Percentiles rank a stretch among this genome's conserved stretches.
These are phyloP conservation scores for Rhododendron molle DNA, from an alignment of 148 eudicot species.

Conservation along the genomic window DNA sequence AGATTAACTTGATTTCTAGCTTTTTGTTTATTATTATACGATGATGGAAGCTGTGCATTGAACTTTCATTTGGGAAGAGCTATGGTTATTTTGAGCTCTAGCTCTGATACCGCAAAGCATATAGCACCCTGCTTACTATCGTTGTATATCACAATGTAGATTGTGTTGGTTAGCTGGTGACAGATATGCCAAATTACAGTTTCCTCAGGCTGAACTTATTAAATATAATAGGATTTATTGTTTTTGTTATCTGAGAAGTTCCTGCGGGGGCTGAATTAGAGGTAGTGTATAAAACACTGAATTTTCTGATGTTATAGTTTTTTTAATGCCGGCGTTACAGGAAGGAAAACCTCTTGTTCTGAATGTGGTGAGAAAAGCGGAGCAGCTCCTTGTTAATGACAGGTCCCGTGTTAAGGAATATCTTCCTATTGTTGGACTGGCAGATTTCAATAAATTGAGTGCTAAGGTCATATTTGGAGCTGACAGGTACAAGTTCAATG, in stretches of 20 bases:
- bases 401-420: slow-evolving; percentile 93
- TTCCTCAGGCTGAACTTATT: neutral
- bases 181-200: neutral
- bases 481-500: slow-evolving; percentile 51
- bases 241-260: neutral
- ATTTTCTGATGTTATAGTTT: neutral
- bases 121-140: neutral
- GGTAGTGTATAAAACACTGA: neutral
- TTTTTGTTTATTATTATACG: neutral
- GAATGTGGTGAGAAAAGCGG: slow-evolving; percentile 88
- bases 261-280: neutral
- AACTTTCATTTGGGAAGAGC: neutral
- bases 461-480: slow-evolving; percentile 93
- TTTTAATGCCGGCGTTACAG: slow-evolving; percentile 30
- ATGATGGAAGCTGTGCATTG: neutral
- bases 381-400: slow-evolving; percentile 72
- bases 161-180: neutral
- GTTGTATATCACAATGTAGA: neutral
- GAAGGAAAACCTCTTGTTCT: slow-evolving; percentile 99
- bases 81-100: neutral
- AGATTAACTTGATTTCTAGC: neutral
- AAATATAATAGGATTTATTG: neutral
- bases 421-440: slow-evolving; percentile 90
- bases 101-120: neutral
- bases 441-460: slow-evolving; percentile 90